Base-by-base conservation (phyloP, 805 yeast species). In the Grigorovia jiainica region DNA sequence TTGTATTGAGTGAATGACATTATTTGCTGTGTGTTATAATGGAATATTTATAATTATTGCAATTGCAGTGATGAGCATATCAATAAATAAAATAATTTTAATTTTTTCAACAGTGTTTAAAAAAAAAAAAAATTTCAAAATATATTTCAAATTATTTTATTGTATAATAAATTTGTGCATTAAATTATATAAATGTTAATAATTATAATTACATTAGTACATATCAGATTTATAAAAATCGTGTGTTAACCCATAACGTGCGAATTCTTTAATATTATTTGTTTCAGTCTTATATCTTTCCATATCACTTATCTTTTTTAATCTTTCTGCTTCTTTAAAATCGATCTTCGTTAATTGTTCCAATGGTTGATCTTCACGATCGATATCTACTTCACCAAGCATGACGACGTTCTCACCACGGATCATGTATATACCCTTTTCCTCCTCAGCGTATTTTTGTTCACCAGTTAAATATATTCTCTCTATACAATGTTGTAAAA, bases 331-430 rank as follows among this genome's bases (percentile, higher is more conserved):
- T 36, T 69, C 73, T 31, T 66, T 68, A 57, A 76, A 87, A 27
- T 75, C 76, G 18, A 85, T 69, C 57, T 74, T 76, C 47, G 72
- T 67, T 61, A 78, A 69, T 11, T 65, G 62, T 33, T 69, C 70
- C 51, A 84, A 63, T 40, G 83, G 83, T 47, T 67, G 75, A 55
- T 84, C 95, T 62, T 87, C 95, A 47, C 68, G 74, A 56, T 86
- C 95, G 47, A 87, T 82, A 61, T 89, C 96, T 47, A 90, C 75
- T 60, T 90, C 97, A 17, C 97, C 98, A 59, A 92, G 61, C 78
- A 89, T 76, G 8, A 89, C 92, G 7, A 92, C 92, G 54, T 90
- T 90, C 62, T 92, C 98, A 47, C 98, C 98, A 64, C 98, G 82
- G 33, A 92, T 81, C 66, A 92, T 75, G 58, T 79, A 81, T 39